These are phyloP conservation scores for Pichia kluyveri DNA, from an alignment of 805 yeast genomes.

Conservation along the genomic window DNA sequence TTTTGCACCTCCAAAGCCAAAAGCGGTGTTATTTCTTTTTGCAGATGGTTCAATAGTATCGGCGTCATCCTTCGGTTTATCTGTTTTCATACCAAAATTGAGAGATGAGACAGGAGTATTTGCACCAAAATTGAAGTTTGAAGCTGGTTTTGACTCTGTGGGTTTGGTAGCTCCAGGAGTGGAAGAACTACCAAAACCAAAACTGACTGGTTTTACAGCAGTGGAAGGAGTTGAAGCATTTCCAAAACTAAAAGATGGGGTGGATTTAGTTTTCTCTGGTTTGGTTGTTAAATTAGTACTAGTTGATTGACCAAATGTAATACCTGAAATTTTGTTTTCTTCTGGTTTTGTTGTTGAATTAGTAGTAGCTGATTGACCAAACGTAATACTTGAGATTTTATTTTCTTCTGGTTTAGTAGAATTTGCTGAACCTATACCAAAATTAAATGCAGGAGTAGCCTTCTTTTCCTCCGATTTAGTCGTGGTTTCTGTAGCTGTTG, in stretches of 20 bases:
- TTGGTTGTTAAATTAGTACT: too few species aligned
- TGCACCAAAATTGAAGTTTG: neutral
- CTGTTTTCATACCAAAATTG: neutral
- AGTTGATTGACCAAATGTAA: too few species aligned
- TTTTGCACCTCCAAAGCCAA: neutral
- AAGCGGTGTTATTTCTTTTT: neutral
- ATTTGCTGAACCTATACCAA: neutral
- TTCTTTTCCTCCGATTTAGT: neutral
- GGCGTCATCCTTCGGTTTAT: neutral
- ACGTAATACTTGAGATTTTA: too few species aligned
- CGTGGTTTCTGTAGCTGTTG: neutral
- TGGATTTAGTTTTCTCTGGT: neutral
- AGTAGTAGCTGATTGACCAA: too few species aligned
- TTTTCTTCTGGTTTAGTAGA: neutral
- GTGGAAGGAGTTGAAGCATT: neutral
- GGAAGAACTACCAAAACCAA: neutral
- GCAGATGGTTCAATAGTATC: neutral
- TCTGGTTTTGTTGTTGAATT: too few species aligned
- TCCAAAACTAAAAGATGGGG: neutral
- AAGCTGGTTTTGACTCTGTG: neutral
- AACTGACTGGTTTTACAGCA: neutral
- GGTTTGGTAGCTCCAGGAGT: neutral
- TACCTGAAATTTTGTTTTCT: too few species aligned
- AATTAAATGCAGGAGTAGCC: neutral
- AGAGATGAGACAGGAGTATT: neutral